phyloP scores from a whole-genome alignment of 2,329 filamentous ascomycete genomes.

The Venturia asperata region DNA sequence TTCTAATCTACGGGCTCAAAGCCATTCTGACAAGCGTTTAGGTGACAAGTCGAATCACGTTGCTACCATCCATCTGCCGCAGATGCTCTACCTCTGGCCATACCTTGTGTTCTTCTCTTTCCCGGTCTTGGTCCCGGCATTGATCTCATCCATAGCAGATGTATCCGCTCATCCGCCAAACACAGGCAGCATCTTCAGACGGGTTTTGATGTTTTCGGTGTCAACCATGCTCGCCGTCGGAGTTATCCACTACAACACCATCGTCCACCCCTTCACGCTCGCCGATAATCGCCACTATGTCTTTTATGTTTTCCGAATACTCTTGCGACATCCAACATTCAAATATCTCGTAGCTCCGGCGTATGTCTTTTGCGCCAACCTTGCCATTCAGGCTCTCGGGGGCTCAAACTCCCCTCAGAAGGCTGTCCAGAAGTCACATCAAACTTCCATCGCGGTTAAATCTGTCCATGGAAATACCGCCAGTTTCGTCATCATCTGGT shows the following conservation, averaged over 20 bases:
- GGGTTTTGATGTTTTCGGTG: not conserved
- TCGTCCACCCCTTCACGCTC: constrained; percentile 90
- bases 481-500: constrained; percentile 53
- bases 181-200: constrained; percentile 21
- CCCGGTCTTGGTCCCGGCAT: constrained; percentile 59
- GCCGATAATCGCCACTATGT: constrained; percentile 97
- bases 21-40: constrained; percentile 30
- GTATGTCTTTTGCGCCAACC: constrained; percentile 65
- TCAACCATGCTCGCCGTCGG: constrained; percentile 33
- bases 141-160: constrained; percentile 27
- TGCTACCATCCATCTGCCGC: constrained; percentile 78
- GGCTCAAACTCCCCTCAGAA: not conserved
- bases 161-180: constrained; percentile 5
- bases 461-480: constrained; percentile 23
- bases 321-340: constrained; percentile 56
- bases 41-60: constrained; percentile 93
- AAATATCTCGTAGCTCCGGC: constrained; percentile 61
- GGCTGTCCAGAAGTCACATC: not conserved
- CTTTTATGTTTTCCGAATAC: constrained; percentile 88
- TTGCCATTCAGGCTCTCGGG: constrained; percentile 55
- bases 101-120: constrained; percentile 84
- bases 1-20: constrained; percentile 7
- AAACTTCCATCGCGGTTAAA: not conserved
- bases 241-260: constrained; percentile 73
- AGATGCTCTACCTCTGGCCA: constrained; percentile 94